A percentile compares a stretch with the other conserved stretches of the same genome.
Conservation (phyloP, 441 rosid species). For the Syzygium malaccense region DNA sequence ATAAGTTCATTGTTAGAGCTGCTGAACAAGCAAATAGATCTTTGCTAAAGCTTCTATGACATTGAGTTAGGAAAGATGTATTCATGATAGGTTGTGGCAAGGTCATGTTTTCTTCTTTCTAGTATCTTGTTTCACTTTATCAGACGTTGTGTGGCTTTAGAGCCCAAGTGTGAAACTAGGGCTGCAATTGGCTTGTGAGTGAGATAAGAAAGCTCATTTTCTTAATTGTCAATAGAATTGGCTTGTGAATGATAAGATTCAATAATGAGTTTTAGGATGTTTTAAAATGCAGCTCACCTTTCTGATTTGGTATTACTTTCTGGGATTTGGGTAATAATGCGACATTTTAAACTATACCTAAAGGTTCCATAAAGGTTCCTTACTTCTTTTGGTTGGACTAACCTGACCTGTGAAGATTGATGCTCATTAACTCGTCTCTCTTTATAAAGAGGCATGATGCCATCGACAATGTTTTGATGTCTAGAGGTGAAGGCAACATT, state of each 20-base stretch:
- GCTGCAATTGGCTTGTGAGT: not conserved
- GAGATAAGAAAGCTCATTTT: not conserved
- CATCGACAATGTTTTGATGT: not conserved
- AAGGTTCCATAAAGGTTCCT: not conserved
- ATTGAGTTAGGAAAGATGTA: not conserved
- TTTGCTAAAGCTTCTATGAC: not conserved
- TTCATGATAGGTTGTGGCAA: not conserved
- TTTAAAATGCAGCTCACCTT: not conserved
- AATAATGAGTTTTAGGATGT: not conserved
- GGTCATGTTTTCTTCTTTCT: not conserved
- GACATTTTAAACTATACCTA: not conserved
- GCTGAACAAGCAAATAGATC: not conserved
- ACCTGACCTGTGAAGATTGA: not conserved
- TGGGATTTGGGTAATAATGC: not conserved
- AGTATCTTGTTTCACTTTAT: not conserved
- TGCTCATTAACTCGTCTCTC: not conserved
- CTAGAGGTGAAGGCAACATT: not conserved
- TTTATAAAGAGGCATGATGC: not conserved
- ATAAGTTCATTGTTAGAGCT: not conserved
- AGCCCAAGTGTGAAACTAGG: not conserved
- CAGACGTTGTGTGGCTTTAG: not conserved
- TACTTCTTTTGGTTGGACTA: not conserved
- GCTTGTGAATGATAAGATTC: not conserved
- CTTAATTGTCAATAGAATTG: not conserved
- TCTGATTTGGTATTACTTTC: not conserved